A percentile compares a stretch with the other conserved stretches of the same genome.
Conservation (phyloP, 306 rosid genomes). For the Ammopiptanthus mongolicus region DNA sequence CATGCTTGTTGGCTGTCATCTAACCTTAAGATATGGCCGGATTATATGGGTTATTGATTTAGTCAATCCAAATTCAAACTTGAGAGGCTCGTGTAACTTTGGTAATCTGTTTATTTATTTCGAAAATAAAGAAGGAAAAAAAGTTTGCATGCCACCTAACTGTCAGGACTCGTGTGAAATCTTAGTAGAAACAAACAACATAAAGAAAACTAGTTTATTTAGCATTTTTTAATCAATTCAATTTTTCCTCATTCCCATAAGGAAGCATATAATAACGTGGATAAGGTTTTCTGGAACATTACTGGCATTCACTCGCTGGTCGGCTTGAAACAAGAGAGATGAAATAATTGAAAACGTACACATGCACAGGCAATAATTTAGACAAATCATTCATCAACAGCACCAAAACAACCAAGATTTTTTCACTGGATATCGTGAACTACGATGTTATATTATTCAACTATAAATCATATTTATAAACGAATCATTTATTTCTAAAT, state of each 20-base stretch:
- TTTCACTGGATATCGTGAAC: too few relatives aligned
- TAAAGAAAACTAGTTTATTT: not conserved
- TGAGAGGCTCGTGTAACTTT: not conserved
- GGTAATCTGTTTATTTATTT: not conserved
- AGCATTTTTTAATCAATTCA: not conserved
- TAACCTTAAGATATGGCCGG: constrained; percentile 18
- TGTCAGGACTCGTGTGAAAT: constrained; percentile 24
- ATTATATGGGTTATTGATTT: constrained; percentile 22
- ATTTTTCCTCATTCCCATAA: constrained; percentile 7
- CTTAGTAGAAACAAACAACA: constrained; percentile 32
- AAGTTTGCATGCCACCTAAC: constrained; percentile 19
- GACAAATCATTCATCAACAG: not conserved
- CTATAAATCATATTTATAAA: too few relatives aligned
- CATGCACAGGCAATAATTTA: not conserved
- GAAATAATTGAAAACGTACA: constrained; percentile 16
- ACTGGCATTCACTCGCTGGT: constrained; percentile 16
- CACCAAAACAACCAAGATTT: too few relatives aligned
- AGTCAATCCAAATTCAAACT: constrained; percentile 30
- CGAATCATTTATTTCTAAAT: too few relatives aligned
- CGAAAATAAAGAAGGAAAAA: not conserved
- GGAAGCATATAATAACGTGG: constrained; percentile 27
- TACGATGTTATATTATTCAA: too few relatives aligned
- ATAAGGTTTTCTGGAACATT: constrained; percentile 28
- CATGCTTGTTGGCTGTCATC: constrained; percentile 30
- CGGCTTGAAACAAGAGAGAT: constrained; percentile 6